phyloP scores from a whole-genome alignment of 805 yeast species.

The Lipomyces yamadae region DNA sequence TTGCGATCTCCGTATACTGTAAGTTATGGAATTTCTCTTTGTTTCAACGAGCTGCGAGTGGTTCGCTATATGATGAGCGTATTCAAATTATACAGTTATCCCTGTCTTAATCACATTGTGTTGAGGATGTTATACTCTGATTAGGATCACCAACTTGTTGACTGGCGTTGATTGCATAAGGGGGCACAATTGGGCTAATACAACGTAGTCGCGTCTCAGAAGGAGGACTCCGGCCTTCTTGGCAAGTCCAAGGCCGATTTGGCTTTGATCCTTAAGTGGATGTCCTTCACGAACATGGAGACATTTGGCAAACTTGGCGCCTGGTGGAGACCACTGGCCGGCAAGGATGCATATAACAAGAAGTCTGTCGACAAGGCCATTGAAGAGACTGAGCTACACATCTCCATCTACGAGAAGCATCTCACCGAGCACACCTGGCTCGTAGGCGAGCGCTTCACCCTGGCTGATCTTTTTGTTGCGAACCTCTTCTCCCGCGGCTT shows the following conservation, averaged over 20 bases:
- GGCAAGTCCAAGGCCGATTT: constrained; percentile 71
- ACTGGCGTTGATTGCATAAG: not conserved
- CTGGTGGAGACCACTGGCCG: constrained; percentile 65
- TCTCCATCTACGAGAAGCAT: constrained; percentile 53
- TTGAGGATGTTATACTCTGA: constrained; percentile 24
- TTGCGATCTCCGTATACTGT: constrained; percentile 64
- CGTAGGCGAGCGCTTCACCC: constrained; percentile 67
- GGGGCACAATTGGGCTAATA: not conserved
- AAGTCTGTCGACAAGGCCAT: constrained; percentile 59
- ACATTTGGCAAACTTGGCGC: constrained; percentile 54
- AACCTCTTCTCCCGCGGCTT: constrained; percentile 59
- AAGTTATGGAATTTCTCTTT: constrained; percentile 40
- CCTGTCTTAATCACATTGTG: constrained; percentile 48
- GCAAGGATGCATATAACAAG: constrained; percentile 78
- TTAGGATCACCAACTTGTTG: not conserved
- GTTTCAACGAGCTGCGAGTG: not conserved
- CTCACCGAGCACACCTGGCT: constrained; percentile 66
- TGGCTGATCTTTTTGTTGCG: constrained; percentile 69
- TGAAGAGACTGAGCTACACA: constrained; percentile 39
- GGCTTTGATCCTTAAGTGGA: constrained; percentile 74
- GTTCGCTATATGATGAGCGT: constrained; percentile 43
- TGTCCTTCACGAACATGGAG: constrained; percentile 76
- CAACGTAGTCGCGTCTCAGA: constrained; percentile 36
- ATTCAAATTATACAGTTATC: constrained; percentile 47
- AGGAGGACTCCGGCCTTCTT: constrained; percentile 52